phyloP scores from a whole-genome alignment of 2,329 filamentous ascomycete species.

The Xylaria digitata region DNA sequence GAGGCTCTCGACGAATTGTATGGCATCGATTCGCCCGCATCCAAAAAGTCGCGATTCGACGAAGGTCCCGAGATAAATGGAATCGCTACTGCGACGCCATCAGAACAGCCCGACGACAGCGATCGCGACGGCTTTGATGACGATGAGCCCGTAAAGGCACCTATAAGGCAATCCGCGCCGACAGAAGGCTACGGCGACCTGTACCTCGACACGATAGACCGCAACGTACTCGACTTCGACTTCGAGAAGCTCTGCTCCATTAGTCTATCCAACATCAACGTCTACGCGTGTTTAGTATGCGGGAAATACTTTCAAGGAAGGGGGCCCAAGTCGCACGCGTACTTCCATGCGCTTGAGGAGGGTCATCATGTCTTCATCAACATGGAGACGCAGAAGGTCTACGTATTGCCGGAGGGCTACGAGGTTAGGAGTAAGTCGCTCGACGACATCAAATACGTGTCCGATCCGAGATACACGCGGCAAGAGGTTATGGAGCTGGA shows the following conservation, averaged over 20 bases:
- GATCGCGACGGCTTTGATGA: conserved; percentile 56
- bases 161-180: conserved; percentile 78
- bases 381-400: conserved; percentile 91
- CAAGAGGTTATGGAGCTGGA: conserved; percentile 85
- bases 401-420: conserved; percentile 94
- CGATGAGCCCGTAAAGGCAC: conserved; percentile 54
- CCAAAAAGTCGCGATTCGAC: conserved; percentile 67
- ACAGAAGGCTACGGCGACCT: conserved; percentile 92
- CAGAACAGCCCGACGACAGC: conserved; percentile 48
- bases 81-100: conserved; percentile 47
- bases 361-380: conserved; percentile 99
- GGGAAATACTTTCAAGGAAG: conserved; percentile 98
- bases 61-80: conserved; percentile 55
- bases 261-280: conserved; percentile 96
- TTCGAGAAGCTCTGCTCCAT: conserved; percentile 99
- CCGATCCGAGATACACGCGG: conserved; percentile 86
- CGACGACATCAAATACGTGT: conserved; percentile 98
- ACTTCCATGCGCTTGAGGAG: conserved; percentile 95
- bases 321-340: conserved; percentile 93
- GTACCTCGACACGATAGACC: conserved; percentile 97
- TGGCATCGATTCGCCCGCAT: conserved; percentile 66
- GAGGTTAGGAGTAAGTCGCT: conserved; percentile 94
- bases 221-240: conserved; percentile 93
- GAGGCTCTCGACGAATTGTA: conserved; percentile 69
- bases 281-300: conserved; percentile 96